Percentiles rank a stretch among this genome's conserved stretches.
Conservation (phyloP, 169 alveolate species). For the Amoebophrya sp. region DNA sequence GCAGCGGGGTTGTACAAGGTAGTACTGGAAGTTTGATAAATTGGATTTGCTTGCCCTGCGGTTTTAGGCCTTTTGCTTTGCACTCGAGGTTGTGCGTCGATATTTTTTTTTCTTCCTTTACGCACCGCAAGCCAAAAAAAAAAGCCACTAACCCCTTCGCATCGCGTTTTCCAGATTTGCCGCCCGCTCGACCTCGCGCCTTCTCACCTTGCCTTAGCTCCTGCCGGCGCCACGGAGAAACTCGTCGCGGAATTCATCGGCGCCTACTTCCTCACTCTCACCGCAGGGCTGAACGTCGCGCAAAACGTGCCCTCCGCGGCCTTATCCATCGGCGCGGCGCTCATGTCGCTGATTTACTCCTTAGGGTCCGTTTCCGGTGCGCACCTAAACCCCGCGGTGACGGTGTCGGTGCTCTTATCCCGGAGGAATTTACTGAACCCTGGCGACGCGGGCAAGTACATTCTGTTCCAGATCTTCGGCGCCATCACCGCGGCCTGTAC, state of each 20-base stretch:
- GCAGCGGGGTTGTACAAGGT: neutral
- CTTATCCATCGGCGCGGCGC: neutral
- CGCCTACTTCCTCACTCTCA: neutral
- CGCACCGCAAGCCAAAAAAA: too few relatives aligned
- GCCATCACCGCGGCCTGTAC: neutral
- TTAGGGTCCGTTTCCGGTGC: conserved; percentile 16
- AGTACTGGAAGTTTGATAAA: too few relatives aligned
- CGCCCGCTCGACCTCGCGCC: neutral
- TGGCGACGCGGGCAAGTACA: neutral
- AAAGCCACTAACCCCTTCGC: too few relatives aligned
- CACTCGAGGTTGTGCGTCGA: too few relatives aligned
- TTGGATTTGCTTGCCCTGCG: too few relatives aligned
- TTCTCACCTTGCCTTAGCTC: neutral
- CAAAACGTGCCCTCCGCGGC: neutral
- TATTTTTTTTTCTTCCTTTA: too few relatives aligned
- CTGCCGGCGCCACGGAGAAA: neutral
- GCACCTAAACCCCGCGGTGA: conserved; percentile 22
- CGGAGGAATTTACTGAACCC: neutral
- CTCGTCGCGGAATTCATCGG: neutral
- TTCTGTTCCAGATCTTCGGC: neutral
- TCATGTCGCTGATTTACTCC: neutral
- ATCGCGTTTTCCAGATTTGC: neutral
- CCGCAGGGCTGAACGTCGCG: neutral
- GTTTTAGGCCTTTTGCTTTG: too few relatives aligned
- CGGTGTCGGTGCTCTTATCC: neutral